Conservation (phyloP, 106 monocot genomes). For the Acorus gramineus region DNA sequence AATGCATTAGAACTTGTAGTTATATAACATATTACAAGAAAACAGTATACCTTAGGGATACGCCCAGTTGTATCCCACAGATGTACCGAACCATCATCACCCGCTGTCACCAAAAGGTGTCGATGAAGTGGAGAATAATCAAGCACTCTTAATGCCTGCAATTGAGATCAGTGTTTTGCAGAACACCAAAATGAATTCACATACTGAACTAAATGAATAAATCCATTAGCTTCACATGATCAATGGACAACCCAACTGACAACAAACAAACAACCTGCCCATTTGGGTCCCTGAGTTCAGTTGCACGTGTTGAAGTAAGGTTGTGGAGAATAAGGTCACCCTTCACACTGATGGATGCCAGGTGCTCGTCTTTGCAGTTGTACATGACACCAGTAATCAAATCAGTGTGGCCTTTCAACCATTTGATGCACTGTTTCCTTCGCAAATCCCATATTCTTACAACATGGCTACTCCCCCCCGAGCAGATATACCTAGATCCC, state of each 20-base stretch:
- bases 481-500: constrained; percentile 86
- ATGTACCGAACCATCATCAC: constrained; percentile 96
- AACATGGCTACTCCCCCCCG: constrained; percentile 72
- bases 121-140: constrained; percentile 93
- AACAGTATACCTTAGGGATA: constrained; percentile 57
- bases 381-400: constrained; percentile 93
- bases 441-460: constrained; percentile 97
- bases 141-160: constrained; percentile 83
- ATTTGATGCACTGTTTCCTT: constrained; percentile 91
- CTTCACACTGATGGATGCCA: constrained; percentile 84
- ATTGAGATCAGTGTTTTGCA: not conserved
- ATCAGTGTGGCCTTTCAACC: constrained; percentile 80
- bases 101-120: constrained; percentile 84
- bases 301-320: constrained; percentile 77
- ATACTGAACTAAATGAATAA: constrained; percentile 4
- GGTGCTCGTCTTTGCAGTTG: constrained; percentile 88
- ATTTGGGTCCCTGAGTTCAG: constrained; percentile 91
- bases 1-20: too few species aligned
- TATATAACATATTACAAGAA: not conserved
- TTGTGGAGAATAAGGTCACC: constrained; percentile 95
- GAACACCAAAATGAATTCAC: too few species aligned
- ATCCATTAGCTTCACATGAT: constrained; percentile 9
- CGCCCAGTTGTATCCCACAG: constrained; percentile 86
- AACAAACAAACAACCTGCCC: constrained; percentile 58
- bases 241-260: not conserved